phyloP scores from a whole-genome alignment of 2,329 filamentous ascomycete genomes.

The Xylaria sp. region DNA sequence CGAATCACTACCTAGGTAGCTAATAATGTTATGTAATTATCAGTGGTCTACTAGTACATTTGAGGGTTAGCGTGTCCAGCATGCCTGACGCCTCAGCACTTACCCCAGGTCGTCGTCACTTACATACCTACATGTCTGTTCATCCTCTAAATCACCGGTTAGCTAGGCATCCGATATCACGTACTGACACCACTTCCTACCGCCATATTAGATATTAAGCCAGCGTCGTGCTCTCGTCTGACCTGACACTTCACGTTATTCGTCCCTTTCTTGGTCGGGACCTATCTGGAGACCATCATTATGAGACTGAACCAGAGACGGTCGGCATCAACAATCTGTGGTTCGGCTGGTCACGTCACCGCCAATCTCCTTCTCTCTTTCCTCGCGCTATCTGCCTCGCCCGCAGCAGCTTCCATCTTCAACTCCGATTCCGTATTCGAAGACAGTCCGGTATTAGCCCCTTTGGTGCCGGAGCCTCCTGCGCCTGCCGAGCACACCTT shows the following conservation, averaged over 20 bases:
- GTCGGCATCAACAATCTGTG: slow-evolving; percentile 53
- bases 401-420: slow-evolving; percentile 51
- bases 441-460: slow-evolving; percentile 55
- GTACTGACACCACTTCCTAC: neutral
- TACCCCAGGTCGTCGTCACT: neutral
- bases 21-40: too few relatives aligned
- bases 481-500: slow-evolving; percentile 66
- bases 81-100: too few relatives aligned
- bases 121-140: neutral
- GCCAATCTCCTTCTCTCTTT: slow-evolving; percentile 72
- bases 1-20: too few relatives aligned
- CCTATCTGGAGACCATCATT: slow-evolving; percentile 4
- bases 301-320: slow-evolving; percentile 12
- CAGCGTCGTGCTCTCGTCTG: neutral
- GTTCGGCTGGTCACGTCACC: slow-evolving; percentile 71
- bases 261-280: slow-evolving; percentile 2
- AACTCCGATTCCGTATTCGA: slow-evolving; percentile 57
- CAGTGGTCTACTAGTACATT: too few relatives aligned
- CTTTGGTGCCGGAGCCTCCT: slow-evolving; percentile 56
- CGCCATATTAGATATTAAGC: slow-evolving; percentile 8
- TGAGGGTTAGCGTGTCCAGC: too few relatives aligned
- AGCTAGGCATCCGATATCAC: slow-evolving; percentile 5
- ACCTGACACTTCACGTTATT: neutral
- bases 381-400: slow-evolving; percentile 66
- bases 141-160: neutral